Percentiles rank a stretch among this genome's conserved stretches.
Conservation (phyloP, 2,329 filamentous ascomycete genomes). For the Aspergillus luchuensis region DNA sequence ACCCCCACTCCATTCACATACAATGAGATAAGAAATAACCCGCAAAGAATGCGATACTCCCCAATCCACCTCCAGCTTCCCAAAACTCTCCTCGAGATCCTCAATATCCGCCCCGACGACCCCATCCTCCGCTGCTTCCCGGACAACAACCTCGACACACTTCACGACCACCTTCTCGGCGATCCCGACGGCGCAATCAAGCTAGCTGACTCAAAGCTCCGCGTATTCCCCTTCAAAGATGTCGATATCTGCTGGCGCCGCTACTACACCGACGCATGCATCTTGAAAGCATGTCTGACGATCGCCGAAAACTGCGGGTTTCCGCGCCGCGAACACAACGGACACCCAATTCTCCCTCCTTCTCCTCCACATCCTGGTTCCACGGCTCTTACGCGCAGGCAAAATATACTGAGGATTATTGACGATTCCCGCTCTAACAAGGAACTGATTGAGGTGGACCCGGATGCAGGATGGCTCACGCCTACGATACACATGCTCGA, state of each 20-base stretch:
- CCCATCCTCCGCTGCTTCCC: constrained; percentile 39
- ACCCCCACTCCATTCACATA: background rate
- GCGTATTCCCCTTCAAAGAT: constrained; percentile 59
- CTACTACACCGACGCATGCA: constrained; percentile 59
- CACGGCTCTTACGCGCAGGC: constrained; percentile 11
- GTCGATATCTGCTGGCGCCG: constrained; percentile 60
- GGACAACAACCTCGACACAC: constrained; percentile 21
- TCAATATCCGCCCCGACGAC: constrained; percentile 33
- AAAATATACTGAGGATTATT: constrained; percentile 14
- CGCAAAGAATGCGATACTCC: too few relatives aligned
- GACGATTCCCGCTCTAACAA: constrained; percentile 12
- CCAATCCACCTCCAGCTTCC: constrained; percentile 26
- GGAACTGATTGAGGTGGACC: constrained; percentile 14
- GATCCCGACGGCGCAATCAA: constrained; percentile 46
- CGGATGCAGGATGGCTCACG: constrained; percentile 52
- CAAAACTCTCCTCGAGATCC: constrained; percentile 31
- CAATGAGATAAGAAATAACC: constrained; percentile 4
- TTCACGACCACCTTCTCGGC: constrained; percentile 29
- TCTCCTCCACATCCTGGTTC: too few relatives aligned
- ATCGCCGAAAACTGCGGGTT: constrained; percentile 31
- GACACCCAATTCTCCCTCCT: too few relatives aligned
- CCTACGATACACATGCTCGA: constrained; percentile 69
- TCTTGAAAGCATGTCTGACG: constrained; percentile 48
- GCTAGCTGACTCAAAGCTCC: constrained; percentile 56
- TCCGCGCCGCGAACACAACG: background rate